These are phyloP conservation scores for Amaranthus cruentus DNA, from an alignment of 148 eudicot species.

Conservation along the genomic window DNA sequence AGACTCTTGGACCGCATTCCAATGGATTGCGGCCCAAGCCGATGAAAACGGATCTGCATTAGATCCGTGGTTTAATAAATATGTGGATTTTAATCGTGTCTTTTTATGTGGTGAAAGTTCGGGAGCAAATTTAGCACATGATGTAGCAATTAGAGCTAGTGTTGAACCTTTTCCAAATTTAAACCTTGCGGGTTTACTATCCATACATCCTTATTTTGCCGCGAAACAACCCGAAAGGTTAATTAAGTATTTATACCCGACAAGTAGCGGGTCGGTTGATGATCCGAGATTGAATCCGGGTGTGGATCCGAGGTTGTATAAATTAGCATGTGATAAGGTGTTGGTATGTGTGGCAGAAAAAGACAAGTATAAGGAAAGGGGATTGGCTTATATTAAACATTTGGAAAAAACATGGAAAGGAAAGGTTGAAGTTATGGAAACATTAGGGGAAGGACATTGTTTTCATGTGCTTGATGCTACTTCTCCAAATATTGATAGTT, in stretches of 20 bases:
- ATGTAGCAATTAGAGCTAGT: conserved; percentile 34
- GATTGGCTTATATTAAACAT: conserved; percentile 17
- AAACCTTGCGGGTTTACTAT: conserved; percentile 21
- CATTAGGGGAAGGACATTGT: conserved; percentile 34
- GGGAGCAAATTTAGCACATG: conserved; percentile 48
- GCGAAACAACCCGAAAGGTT: conserved; percentile 4
- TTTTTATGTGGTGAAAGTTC: conserved; percentile 50
- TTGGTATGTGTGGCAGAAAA: conserved; percentile 34
- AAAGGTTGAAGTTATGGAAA: conserved; percentile 28
- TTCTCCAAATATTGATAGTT: not conserved
- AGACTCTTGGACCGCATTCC: conserved; percentile 45
- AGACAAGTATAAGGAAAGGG: conserved; percentile 26
- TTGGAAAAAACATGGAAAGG: conserved; percentile 28
- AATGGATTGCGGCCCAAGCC: conserved; percentile 43
- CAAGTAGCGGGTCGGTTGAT: conserved; percentile 10
- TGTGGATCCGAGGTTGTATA: conserved; percentile 25
- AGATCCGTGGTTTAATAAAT: conserved; percentile 42
- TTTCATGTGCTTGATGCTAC: conserved; percentile 30
- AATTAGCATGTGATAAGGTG: conserved; percentile 28
- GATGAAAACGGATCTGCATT: conserved; percentile 24
- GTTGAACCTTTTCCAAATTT: not conserved
- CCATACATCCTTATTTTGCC: conserved; percentile 41
- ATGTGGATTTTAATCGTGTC: conserved; percentile 29
- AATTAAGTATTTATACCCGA: conserved; percentile 15
- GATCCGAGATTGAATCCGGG: conserved; percentile 39